Evolutionary conservation across 257 asterid genomes (phyloP), one percentile per base, ranked within the genome.

Genomic region (Scutellaria baicalensis): DNA sequence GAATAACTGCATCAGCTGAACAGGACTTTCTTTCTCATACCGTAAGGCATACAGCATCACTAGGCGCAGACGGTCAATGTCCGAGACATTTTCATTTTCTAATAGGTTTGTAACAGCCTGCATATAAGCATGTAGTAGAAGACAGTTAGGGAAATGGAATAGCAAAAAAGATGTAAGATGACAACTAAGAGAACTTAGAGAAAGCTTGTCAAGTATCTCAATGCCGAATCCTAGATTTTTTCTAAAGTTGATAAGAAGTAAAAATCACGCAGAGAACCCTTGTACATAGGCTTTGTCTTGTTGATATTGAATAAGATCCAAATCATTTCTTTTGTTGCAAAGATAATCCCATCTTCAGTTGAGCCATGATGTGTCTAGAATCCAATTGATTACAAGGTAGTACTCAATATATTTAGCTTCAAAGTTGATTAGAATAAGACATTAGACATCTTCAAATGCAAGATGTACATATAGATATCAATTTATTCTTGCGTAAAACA

Each of bases 21-120:
- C 96, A 5, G 96, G 96, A 73, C 96, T 89, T 39, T 94, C 99
- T 80, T 91, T 94, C 84, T 94, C 99, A 77, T 94, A 94, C 59
- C 99, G 96, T 82, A 94, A 72, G 51, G 97, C 96, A 75, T 94
- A 94, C 73, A 94, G 79, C 97, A 91, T 94, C 68, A 94, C 99
- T 16, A 94, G 80, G 68, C 99, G 97, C 69, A 94, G 80, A 39
- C 95, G 89, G 79, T 94, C 99, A 75, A 94, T 78, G 75, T 94
- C 97, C 6, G 99, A 89, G 64, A 94, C 76, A 68, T 73, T 82
- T 42, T 89, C 97, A 71, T 91, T 73, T 42, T 89, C 92, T 70
- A 94, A 68, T 64, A 91, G 88, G 78, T 86, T 86, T 17, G 96
- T 94, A 73, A 94, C 96, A 68, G 97, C 99, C 97, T 94, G 93